Base-by-base conservation (phyloP, 257 asterid species). In the Craterostigma plantagineum region DNA sequence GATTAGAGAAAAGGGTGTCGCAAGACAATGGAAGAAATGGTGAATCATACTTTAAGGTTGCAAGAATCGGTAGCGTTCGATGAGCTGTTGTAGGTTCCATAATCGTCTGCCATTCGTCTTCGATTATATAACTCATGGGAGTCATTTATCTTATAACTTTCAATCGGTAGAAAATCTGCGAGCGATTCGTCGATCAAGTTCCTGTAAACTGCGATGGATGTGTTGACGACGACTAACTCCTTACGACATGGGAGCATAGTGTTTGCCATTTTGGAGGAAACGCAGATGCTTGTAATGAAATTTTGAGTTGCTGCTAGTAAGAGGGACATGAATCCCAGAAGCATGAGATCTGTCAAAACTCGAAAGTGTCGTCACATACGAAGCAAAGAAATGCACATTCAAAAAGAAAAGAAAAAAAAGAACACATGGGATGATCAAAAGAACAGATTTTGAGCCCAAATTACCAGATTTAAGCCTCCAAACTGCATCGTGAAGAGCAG, bases 201-300 rank as follows among this genome's bases (percentile, higher is more conserved):
- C 33, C 10, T n/a, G 36, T 33, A 38, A 34, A 46, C 42, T 7
- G 57, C 18, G 58, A 54, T 35, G 45, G 40, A 23, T n/a, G n/a
- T n/a, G n/a, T n/a, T n/a, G n/a, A n/a, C n/a, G 30, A 16, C 8
- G 4, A 15, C 35, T n/a, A n/a, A n/a, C n/a, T n/a, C n/a, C 34
- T 30, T 54, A 12, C 69, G 63, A 58, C 81, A 75, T n/a, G 86
- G 86, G 16, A 71, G 72, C 86, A 71, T 71, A 30, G 60, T 57
- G 10, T 63, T 41, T 10, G 86, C 72, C 3, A 47, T 57, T 37
- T 40, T 43, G 30, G 50, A 45, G 35, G 77, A 45, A 8, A 71
- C 46, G 40, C 86, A 75, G 10, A 75, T 71, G 48, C 50, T 75
- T 8, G 77, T 38, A 16, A 71, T 54, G 7, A 43, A 43, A 18